phyloP scores from a whole-genome alignment of 345 rosid genomes.

The Arabidopsis thaliana region TAIR10.1 NC_003074.8:357001-357500 shows the following conservation, averaged over 20 bases:
- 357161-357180: conserved; percentile 17
- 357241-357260: conserved; percentile 95
- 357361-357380: conserved; percentile 98
- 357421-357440: conserved; percentile 17
- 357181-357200: conserved; percentile 40
- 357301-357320: conserved; percentile 96
- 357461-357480: conserved; percentile 30
- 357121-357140: conserved; percentile 73
- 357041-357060: conserved; percentile 68
- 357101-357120: conserved; percentile 92
- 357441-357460: conserved; percentile 8
- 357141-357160: conserved; percentile 51
- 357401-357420: conserved; percentile 26
- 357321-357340: conserved; percentile 99
- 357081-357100: conserved; percentile 94
- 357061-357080: conserved; percentile 98
- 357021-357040: conserved; percentile 40
- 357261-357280: conserved; percentile 97
- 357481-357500: conserved; percentile 42
- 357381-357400: conserved; percentile 71
- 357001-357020: conserved; percentile 31
- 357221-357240: conserved; percentile 89
- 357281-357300: conserved; percentile 98
- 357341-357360: conserved; percentile 93
- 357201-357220: conserved; percentile 69